Conservation (phyloP, 805 yeast genomes). For the Metschnikowia orientalis region DNA sequence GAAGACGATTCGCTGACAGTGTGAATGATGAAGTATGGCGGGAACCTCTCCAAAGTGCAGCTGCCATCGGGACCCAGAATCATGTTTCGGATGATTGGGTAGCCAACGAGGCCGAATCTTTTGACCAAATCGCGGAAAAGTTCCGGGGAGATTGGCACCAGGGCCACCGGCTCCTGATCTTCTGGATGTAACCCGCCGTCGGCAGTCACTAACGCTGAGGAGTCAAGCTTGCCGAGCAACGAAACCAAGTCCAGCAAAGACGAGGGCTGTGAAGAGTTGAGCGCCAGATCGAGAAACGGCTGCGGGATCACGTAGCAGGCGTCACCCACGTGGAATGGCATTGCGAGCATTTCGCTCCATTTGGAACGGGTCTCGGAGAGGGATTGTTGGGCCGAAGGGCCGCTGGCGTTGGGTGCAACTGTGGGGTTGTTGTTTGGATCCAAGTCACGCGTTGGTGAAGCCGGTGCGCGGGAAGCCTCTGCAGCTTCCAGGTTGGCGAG, state of each 20-base stretch:
- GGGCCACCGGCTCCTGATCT: slow-evolving; percentile 17
- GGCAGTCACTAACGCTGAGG: slow-evolving; percentile 40
- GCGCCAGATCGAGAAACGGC: slow-evolving; percentile 40
- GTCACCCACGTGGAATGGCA: slow-evolving; percentile 39
- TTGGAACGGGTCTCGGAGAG: slow-evolving; percentile 4
- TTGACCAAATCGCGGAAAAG: slow-evolving; percentile 42
- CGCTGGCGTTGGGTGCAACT: no score
- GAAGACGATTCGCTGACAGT: slow-evolving; percentile 21
- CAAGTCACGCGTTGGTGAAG: no score
- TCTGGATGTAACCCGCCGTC: slow-evolving; percentile 39
- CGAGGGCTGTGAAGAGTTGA: slow-evolving; percentile 18
- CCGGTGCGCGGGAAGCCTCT: no score
- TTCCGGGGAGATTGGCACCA: slow-evolving; percentile 35
- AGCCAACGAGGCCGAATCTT: slow-evolving; percentile 52
- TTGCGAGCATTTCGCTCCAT: slow-evolving; percentile 10
- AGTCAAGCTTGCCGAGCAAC: slow-evolving; percentile 46
- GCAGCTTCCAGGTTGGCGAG: no score
- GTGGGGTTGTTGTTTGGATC: no score
- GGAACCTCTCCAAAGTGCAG: slow-evolving; percentile 31
- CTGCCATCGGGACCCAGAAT: slow-evolving; percentile 25
- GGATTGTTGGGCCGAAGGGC: no score
- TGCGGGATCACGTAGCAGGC: slow-evolving; percentile 46
- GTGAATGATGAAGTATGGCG: slow-evolving; percentile 36
- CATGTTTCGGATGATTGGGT: slow-evolving; percentile 31
- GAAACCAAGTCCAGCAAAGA: slow-evolving; percentile 25